These are phyloP conservation scores for Aegilops bicornis DNA, from an alignment of 176 grass and related monocot species.

Conservation along the genomic window DNA sequence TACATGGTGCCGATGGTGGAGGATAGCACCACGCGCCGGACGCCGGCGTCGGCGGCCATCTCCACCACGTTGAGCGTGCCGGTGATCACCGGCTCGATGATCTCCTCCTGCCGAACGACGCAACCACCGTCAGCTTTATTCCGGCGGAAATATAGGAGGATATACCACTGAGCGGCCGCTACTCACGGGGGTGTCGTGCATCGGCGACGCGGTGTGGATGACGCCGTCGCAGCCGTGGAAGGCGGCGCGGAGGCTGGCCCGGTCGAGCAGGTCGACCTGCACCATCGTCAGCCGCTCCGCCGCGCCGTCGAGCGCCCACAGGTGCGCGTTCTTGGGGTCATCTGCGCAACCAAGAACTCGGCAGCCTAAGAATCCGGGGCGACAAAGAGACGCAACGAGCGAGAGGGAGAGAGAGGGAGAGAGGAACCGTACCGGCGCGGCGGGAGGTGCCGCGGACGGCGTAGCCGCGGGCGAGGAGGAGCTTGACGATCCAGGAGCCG, in stretches of 20 bases:
- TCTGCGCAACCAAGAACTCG: slow-evolving; percentile 16
- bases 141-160: neutral
- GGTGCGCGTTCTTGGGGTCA: slow-evolving; percentile 69
- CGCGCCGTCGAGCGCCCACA: slow-evolving; percentile 59
- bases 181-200: slow-evolving; percentile 62
- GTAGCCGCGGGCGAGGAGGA: slow-evolving; percentile 56
- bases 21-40: slow-evolving; percentile 60
- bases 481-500: slow-evolving; percentile 65
- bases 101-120: slow-evolving; percentile 21
- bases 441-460: slow-evolving; percentile 63
- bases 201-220: slow-evolving; percentile 69
- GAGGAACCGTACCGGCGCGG: slow-evolving; percentile 23
- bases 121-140: neutral
- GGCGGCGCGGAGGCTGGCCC: slow-evolving; percentile 46
- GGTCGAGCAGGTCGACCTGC: slow-evolving; percentile 56
- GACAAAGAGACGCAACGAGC: neutral
- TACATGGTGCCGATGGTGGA: slow-evolving; percentile 67
- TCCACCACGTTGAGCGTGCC: slow-evolving; percentile 58
- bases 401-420: too few species aligned
- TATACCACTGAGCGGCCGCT: neutral
- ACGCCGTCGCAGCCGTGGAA: slow-evolving; percentile 64
- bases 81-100: slow-evolving; percentile 53
- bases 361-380: neutral
- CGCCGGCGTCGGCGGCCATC: slow-evolving; percentile 39
- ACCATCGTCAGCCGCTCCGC: slow-evolving; percentile 49